A percentile compares a stretch with the other conserved stretches of the same genome.
phyloP scores from a whole-genome alignment of 352 stramenopile species.

The Globisporangium camurandrum region DNA sequence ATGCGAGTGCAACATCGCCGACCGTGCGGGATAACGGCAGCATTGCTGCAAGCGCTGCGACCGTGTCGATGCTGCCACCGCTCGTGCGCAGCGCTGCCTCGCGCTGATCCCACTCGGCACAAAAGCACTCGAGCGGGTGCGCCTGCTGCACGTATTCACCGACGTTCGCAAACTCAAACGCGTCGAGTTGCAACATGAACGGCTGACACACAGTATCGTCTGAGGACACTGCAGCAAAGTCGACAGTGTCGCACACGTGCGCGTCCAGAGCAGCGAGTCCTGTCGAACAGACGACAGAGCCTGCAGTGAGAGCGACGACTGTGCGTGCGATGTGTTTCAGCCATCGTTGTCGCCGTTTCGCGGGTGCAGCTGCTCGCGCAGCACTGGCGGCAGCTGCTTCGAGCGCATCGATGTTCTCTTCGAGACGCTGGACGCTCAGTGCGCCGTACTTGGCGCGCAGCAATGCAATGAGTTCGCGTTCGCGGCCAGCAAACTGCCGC shows the following conservation, averaged over 20 bases:
- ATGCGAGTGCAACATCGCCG: background rate
- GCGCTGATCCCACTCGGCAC: slow-evolving; percentile 31
- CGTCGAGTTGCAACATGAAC: slow-evolving; percentile 23
- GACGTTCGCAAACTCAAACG: slow-evolving; percentile 22
- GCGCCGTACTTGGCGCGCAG: slow-evolving; percentile 69
- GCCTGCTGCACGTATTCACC: slow-evolving; percentile 20
- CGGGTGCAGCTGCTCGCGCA: background rate
- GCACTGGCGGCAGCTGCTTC: slow-evolving; percentile 13
- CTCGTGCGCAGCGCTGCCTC: slow-evolving; percentile 23
- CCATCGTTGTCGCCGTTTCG: slow-evolving; percentile 12
- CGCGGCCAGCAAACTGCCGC: slow-evolving; percentile 52
- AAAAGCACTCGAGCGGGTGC: slow-evolving; percentile 31
- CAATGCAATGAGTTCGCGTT: slow-evolving; percentile 49
- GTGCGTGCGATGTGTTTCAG: background rate
- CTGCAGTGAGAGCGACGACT: background rate
- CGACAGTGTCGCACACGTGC: background rate
- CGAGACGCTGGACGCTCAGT: slow-evolving; percentile 61
- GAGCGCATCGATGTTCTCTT: slow-evolving; percentile 44
- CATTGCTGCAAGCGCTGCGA: slow-evolving; percentile 22
- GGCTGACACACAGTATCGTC: slow-evolving; percentile 13
- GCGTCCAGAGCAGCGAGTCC: background rate
- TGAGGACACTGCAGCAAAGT: background rate
- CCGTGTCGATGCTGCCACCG: slow-evolving; percentile 13
- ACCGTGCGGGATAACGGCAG: slow-evolving; percentile 31
- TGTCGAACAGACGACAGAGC: background rate